Conservation (phyloP, 441 rosid genomes). For the Eutrema salsugineum region DNA sequence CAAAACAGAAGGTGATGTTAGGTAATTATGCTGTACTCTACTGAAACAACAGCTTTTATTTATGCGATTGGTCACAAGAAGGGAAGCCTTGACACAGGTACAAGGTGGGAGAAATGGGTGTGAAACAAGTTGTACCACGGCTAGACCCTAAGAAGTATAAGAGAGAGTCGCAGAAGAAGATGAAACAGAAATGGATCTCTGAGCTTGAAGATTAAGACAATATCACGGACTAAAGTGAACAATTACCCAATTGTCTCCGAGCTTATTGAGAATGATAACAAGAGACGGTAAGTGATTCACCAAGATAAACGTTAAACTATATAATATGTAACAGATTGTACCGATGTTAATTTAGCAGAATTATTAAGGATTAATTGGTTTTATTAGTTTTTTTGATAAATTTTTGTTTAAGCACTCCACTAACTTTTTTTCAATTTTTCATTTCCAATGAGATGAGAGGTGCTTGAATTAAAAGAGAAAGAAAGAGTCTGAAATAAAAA, state of each 20-base stretch:
- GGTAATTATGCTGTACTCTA: constrained; percentile 33
- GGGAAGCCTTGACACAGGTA: constrained; percentile 37
- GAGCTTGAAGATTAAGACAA: constrained; percentile 50
- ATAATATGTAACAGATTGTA: no score
- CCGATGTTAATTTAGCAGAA: no score
- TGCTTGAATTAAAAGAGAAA: no score
- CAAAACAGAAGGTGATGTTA: constrained; percentile 74
- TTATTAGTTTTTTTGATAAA: no score
- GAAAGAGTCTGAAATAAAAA: no score
- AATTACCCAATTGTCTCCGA: constrained; percentile 42
- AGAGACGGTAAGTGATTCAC: no score
- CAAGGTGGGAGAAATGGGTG: constrained; percentile 69
- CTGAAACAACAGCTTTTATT: not conserved
- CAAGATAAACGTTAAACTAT: no score
- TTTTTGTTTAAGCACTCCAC: no score
- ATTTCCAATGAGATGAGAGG: no score
- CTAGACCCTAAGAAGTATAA: constrained; percentile 70
- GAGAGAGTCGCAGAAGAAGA: constrained; percentile 61
- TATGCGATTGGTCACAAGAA: not conserved
- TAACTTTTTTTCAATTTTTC: no score
- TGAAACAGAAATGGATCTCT: constrained; percentile 55
- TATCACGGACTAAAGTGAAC: constrained; percentile 36
- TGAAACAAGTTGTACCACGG: constrained; percentile 69
- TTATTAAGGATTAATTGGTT: no score
- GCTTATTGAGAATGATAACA: no score